These are phyloP conservation scores for Puccinia coronata DNA, from an alignment of 1,284 basidiomycete species.

Conservation along the genomic window DNA sequence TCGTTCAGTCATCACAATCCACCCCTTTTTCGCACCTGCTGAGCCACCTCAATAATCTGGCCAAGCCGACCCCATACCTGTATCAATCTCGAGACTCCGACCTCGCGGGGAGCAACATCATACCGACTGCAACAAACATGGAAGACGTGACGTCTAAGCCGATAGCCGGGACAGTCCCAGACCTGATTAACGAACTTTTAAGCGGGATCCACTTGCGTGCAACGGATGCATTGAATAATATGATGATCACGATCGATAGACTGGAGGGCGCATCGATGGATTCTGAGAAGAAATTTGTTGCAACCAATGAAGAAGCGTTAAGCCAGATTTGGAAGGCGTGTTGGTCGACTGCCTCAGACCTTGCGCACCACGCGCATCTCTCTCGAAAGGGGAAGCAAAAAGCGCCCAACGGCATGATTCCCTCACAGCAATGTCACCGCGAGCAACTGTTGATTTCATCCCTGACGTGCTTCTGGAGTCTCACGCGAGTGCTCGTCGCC, in stretches of 20 bases:
- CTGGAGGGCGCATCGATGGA: not conserved
- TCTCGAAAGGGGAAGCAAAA: slow-evolving; percentile 25
- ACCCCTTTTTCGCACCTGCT: slow-evolving; percentile 14
- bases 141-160: not conserved
- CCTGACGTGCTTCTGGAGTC: slow-evolving; percentile 27
- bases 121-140: slow-evolving; percentile 15
- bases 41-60: slow-evolving; percentile 2
- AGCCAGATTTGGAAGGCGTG: not conserved
- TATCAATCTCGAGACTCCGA: slow-evolving; percentile 22
- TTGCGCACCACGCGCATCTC: slow-evolving; percentile 12
- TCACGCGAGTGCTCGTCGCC: slow-evolving; percentile 6
- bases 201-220: slow-evolving; percentile 34
- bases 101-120: not conserved
- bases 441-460: slow-evolving; percentile 25
- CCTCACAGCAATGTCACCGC: not conserved
- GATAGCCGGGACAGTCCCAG: not conserved
- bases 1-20: not conserved
- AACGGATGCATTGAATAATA: slow-evolving; percentile 36
- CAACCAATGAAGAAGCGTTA: slow-evolving; percentile 12
- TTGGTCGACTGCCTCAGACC: slow-evolving; percentile 13
- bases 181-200: slow-evolving; percentile 29
- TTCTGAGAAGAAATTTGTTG: slow-evolving; percentile 1
- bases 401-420: not conserved
- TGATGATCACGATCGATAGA: slow-evolving; percentile 37
- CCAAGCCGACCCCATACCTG: slow-evolving; percentile 23